Percentiles rank a stretch among this genome's conserved stretches.
Evolutionary conservation across 805 yeast species (phyloP).

Genomic region (Phaffomyces antillensis): DNA sequence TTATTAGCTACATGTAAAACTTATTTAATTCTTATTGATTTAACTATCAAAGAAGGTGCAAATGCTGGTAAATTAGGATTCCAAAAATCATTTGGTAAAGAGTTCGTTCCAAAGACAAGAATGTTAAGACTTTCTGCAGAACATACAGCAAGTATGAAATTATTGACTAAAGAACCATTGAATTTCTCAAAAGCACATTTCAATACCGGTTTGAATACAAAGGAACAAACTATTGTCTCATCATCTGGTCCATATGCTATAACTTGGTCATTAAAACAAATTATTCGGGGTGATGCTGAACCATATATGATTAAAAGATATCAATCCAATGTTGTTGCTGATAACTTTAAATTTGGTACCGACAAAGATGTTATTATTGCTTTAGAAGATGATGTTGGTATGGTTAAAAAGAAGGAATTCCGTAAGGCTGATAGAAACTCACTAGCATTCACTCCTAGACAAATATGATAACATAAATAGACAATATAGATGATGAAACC

Average conservation of each 20-base stretch:
- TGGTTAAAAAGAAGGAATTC: slow-evolving; percentile 57
- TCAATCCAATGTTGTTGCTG: slow-evolving; percentile 57
- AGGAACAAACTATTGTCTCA: slow-evolving; percentile 67
- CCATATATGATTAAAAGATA: slow-evolving; percentile 63
- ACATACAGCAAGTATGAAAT: slow-evolving; percentile 56
- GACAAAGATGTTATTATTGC: slow-evolving; percentile 68
- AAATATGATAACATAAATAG: not conserved
- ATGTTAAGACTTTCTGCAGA: slow-evolving; percentile 64
- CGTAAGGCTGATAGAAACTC: slow-evolving; percentile 47
- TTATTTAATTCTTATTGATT: slow-evolving; percentile 64
- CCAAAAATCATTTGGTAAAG: slow-evolving; percentile 53
- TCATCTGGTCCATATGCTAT: slow-evolving; percentile 79
- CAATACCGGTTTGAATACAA: slow-evolving; percentile 58
- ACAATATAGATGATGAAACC: too few species aligned
- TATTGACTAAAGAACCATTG: slow-evolving; percentile 40
- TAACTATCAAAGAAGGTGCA: slow-evolving; percentile 53
- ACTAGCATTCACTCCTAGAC: slow-evolving; percentile 24
- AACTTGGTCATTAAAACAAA: slow-evolving; percentile 66
- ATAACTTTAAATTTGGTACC: slow-evolving; percentile 71
- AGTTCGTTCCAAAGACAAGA: slow-evolving; percentile 61
- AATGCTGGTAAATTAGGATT: slow-evolving; percentile 59
- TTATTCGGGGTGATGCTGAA: slow-evolving; percentile 43
- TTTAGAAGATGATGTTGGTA: slow-evolving; percentile 65
- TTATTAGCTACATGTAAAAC: slow-evolving; percentile 71
- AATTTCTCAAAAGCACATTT: slow-evolving; percentile 69